Base-by-base conservation (phyloP, 2,329 filamentous ascomycete genomes). In the Sporothrix sp. region DNA sequence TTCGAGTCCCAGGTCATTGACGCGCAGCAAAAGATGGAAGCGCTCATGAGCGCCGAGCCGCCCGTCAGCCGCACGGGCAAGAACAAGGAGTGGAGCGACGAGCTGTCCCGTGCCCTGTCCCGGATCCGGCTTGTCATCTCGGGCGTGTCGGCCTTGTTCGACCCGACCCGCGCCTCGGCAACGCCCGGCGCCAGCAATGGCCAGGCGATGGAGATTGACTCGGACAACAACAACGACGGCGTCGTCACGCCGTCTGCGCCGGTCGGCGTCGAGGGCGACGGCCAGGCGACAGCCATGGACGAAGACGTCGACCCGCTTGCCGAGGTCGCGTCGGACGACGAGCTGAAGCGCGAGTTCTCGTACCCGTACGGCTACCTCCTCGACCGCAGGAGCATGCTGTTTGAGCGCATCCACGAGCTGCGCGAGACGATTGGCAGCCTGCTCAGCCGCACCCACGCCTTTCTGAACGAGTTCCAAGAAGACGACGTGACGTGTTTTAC, bases 31-130 rank as follows among this genome's bases (percentile, higher is more conserved):
- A 81, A 87, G 54, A 70, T 98, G 11, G 78, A 80, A 55, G 78
- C 83, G 7, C 75, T 98, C n/a, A 94, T 88, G 62, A 83, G 86
- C 55, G 82, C 87, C 40, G 78, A 84, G 32, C 84, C 89, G 1
- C 84, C 82, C 2, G 84, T 97, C 48, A 94, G 89, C 65, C 80
- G 91, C 51, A 91, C 90, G 58, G 93, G 93, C 33, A 95, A 91
- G 64, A 94, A 95, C 59, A 98, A 97, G 67, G 91, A 96, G 60
- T 98, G 93, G 93, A 96, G 91, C 0, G 93, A 98, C 64, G 94
- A 98, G 64, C 84, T 97, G 25, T 91, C 89, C 2, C 76, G 93
- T 50, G 88, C 95, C 58, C 75, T 98, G 51, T 87, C 91, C 11
- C 82, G 96, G 47, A 73, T 98, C 13, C 78, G 91, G 27, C 75